Evolutionary conservation across 2,329 filamentous ascomycete species (phyloP).

Genomic region (Xylariaceae sp.): DNA sequence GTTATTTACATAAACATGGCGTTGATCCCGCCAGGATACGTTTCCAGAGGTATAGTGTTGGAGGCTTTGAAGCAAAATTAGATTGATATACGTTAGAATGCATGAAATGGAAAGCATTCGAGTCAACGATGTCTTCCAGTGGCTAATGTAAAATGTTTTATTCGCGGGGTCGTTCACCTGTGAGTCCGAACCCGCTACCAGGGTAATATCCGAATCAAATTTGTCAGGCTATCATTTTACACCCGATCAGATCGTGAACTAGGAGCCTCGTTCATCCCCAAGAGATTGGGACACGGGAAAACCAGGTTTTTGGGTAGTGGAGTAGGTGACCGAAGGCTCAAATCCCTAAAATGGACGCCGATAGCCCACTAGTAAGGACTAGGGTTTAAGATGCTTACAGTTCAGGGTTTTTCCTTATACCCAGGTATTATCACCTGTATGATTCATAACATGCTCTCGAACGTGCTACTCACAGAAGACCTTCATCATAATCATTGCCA

Average conservation of each 20-base stretch:
- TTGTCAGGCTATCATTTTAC: no score
- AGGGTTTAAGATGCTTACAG: not conserved
- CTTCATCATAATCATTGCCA: not conserved
- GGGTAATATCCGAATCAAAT: no score
- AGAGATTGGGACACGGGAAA: no score
- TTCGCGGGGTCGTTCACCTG: not conserved
- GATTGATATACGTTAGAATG: conserved; percentile 5
- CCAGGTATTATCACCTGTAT: not conserved
- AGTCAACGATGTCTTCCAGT: not conserved
- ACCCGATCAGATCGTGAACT: no score
- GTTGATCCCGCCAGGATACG: conserved; percentile 25
- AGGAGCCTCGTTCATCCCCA: no score
- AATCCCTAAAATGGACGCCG: no score
- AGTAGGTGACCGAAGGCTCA: no score
- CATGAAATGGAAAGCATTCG: not conserved
- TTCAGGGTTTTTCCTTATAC: not conserved
- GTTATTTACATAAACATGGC: conserved; percentile 25
- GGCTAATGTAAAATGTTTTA: no score
- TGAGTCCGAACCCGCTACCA: no score
- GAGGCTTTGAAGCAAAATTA: conserved; percentile 31
- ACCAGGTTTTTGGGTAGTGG: no score
- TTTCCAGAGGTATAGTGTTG: conserved; percentile 34
- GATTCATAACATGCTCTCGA: not conserved
- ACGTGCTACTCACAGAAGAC: not conserved
- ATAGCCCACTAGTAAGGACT: no score